A percentile compares a stretch with the other conserved stretches of the same genome.
Conservation (phyloP, 116 monocot species). For the Zostera marina region DNA sequence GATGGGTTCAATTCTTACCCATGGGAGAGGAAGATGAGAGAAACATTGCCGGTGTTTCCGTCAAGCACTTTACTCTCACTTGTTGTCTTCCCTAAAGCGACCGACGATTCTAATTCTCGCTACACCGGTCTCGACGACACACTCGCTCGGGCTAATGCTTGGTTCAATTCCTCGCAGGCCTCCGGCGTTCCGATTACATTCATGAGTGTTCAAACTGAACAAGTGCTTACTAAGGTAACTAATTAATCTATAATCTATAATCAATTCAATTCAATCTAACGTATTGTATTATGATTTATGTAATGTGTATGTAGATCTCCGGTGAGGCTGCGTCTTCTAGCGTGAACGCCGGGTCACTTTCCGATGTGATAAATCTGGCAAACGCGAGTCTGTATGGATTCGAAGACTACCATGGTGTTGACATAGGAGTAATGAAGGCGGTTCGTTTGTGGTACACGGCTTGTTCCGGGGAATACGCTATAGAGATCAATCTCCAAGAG, state of each 20-base stretch:
- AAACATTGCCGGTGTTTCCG: conserved; percentile 26
- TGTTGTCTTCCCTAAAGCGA: conserved; percentile 50
- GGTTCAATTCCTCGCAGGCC: conserved; percentile 54
- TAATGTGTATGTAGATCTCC: conserved; percentile 34
- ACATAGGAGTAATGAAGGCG: conserved; percentile 74
- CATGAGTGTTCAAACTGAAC: conserved; percentile 58
- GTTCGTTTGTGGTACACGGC: conserved; percentile 84
- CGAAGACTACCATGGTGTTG: conserved; percentile 93
- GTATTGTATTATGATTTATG: not conserved
- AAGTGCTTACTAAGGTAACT: conserved; percentile 65
- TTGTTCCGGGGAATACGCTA: conserved; percentile 29
- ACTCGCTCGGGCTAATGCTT: conserved; percentile 54
- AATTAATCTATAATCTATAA: not conserved
- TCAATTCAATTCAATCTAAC: not conserved
- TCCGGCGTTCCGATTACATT: conserved; percentile 60
- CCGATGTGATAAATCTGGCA: conserved; percentile 59
- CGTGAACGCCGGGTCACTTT: conserved; percentile 53
- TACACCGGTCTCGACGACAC: conserved; percentile 76
- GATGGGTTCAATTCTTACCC: conserved; percentile 58
- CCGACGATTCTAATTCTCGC: conserved; percentile 21
- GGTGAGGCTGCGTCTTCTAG: conserved; percentile 73
- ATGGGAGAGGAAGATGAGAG: conserved; percentile 88
- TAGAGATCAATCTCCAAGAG: conserved; percentile 50
- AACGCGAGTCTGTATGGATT: conserved; percentile 85
- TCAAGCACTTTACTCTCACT: conserved; percentile 51